Percentiles rank a stretch among this genome's conserved stretches.
Evolutionary conservation across 768 basidiomycete genomes (phyloP).

Genomic region (Boletus subparvulus): DNA sequence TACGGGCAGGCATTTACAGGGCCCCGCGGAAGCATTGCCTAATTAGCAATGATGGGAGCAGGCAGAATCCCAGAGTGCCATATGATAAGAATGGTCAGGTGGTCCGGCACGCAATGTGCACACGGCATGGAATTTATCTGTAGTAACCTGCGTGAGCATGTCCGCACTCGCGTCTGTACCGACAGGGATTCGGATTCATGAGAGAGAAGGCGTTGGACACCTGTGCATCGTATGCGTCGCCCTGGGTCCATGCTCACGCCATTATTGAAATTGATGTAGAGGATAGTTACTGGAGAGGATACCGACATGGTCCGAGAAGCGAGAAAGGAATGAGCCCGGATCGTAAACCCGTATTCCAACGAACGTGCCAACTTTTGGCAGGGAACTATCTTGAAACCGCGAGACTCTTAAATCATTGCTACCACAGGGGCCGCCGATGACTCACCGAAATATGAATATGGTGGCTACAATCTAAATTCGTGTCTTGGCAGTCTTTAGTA

Average conservation of each 20-base stretch:
- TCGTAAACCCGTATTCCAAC: background rate
- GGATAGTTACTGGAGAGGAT: background rate
- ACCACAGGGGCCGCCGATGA: background rate
- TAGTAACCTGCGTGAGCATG: background rate
- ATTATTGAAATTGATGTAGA: background rate
- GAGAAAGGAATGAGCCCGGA: background rate
- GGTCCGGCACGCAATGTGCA: background rate
- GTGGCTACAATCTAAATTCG: background rate
- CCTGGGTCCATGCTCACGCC: background rate
- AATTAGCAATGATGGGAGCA: slow-evolving; percentile 4
- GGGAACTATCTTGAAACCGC: background rate
- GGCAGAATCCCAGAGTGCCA: background rate
- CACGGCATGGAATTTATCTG: background rate
- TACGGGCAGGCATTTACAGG: slow-evolving; percentile 1
- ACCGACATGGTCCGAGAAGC: background rate
- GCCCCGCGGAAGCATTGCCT: background rate
- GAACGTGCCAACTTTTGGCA: slow-evolving; percentile 4
- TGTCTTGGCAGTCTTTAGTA: background rate
- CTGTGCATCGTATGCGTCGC: background rate
- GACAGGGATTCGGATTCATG: background rate
- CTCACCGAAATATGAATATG: background rate
- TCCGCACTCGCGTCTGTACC: background rate
- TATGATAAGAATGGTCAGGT: slow-evolving; percentile 5
- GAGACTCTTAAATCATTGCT: background rate
- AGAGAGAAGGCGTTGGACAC: background rate